Evolutionary conservation across 495 filamentous ascomycete species (phyloP), one percentile per base, ranked within the genome.

Genomic region (Acidiella bohemica): DNA sequence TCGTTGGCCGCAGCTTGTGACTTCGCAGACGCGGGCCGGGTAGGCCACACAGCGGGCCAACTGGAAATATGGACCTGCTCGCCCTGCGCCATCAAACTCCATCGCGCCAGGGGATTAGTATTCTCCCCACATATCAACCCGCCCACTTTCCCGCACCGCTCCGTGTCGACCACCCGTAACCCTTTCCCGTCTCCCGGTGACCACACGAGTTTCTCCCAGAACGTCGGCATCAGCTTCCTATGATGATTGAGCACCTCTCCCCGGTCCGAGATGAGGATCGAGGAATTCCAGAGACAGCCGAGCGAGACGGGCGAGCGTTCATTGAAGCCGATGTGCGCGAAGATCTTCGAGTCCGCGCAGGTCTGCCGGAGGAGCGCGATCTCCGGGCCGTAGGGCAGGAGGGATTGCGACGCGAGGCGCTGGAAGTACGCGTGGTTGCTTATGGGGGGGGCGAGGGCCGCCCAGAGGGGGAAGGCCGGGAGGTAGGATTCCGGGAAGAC

Each of bases 91-190:
- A 55, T 55, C 13, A 54, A 33, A 23, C 37, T 38, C 26, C 40
- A 51, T 18, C 51, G 25, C 19, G 66, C 66, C 53, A 60, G 32
- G 60, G 65, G 48, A 63, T 66, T 34, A 10, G 66, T 66, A 25
- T 68, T 58, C 46, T 70, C 67, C 56, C 67, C 65, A 50, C 67
- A 70, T 1, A 62, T 59, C n/a, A 70, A 51, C 13, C 57, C 62
- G 12, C 66, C 67, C 4, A 70, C 47, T 6, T 61, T 63, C 1
- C 59, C 61, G n/a, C 23, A 38, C 26, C 42, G 21, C 35, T 40
- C 33, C 10, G 47, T 46, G 25, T 44, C 53, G 49, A 44, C 39
- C 12, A 49, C 42, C 27, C 39, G 23, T 42, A 60, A 10, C 3
- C 62, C 65, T 26, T 50, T 47, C 1, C 63, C 64, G 24, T 60